These are phyloP conservation scores for Fusarium sp. DNA, from an alignment of 2,329 filamentous ascomycete species.

Conservation along the genomic window DNA sequence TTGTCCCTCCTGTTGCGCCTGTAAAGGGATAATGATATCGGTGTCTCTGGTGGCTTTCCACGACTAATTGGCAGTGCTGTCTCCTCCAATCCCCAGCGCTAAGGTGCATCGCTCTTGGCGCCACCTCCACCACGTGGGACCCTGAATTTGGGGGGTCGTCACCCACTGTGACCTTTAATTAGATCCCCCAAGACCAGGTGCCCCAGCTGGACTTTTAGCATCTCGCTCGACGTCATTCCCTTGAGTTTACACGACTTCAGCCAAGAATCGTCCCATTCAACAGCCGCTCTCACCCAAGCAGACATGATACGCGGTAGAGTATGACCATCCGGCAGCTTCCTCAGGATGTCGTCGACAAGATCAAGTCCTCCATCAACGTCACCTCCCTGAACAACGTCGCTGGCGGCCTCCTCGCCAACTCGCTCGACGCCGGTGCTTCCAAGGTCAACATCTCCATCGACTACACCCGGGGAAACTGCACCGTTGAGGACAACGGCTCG, in stretches of 20 bases:
- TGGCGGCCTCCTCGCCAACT: slow-evolving; percentile 83
- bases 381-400: slow-evolving; percentile 81
- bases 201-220: slow-evolving; percentile 22
- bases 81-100: slow-evolving; percentile 20
- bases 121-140: slow-evolving; percentile 43
- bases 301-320: slow-evolving; percentile 46
- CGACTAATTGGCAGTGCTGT: slow-evolving; percentile 20
- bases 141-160: slow-evolving; percentile 40
- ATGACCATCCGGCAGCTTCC: slow-evolving; percentile 81
- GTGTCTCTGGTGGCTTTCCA: slow-evolving; percentile 20
- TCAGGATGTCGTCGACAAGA: slow-evolving; percentile 79
- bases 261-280: not conserved
- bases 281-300: slow-evolving; percentile 1
- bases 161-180: slow-evolving; percentile 42
- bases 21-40: not conserved
- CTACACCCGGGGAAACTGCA: slow-evolving; percentile 81
- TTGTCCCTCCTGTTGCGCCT: not conserved
- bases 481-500: slow-evolving; percentile 86
- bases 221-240: slow-evolving; percentile 34
- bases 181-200: slow-evolving; percentile 26
- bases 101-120: slow-evolving; percentile 41
- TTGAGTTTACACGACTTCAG: not conserved
- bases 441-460: slow-evolving; percentile 81
- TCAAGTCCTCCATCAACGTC: slow-evolving; percentile 88
- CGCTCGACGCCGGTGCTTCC: slow-evolving; percentile 83